These are phyloP conservation scores for Ophiostoma triangulosporum DNA, from an alignment of 2,329 filamentous ascomycete genomes.

Conservation along the genomic window DNA sequence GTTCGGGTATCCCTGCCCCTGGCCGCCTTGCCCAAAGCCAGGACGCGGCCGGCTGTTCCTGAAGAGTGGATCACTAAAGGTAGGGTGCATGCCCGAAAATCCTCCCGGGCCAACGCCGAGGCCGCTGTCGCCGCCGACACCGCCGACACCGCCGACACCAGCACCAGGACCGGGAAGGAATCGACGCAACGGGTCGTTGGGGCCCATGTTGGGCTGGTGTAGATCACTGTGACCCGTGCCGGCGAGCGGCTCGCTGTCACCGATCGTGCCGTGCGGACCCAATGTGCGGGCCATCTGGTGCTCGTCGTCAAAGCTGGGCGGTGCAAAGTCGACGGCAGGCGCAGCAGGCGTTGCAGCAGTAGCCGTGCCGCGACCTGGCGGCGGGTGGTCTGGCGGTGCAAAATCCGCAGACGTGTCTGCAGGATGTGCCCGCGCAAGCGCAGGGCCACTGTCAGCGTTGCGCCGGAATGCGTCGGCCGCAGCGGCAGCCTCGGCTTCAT, in stretches of 20 bases:
- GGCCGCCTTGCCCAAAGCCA: slow-evolving; percentile 23
- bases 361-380: slow-evolving; percentile 16
- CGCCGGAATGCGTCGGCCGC: neutral
- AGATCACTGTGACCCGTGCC: slow-evolving; percentile 77
- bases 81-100: slow-evolving; percentile 82
- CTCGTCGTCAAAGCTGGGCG: slow-evolving; percentile 88
- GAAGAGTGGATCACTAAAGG: slow-evolving; percentile 84
- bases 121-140: slow-evolving; percentile 30
- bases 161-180: slow-evolving; percentile 46
- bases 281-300: slow-evolving; percentile 61
- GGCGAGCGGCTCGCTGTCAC: slow-evolving; percentile 15
- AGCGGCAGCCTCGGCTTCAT: neutral
- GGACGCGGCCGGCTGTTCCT: slow-evolving; percentile 31
- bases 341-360: neutral
- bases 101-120: slow-evolving; percentile 32
- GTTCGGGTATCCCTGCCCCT: slow-evolving; percentile 44
- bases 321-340: slow-evolving; percentile 63
- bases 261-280: neutral
- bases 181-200: slow-evolving; percentile 65
- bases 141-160: slow-evolving; percentile 14
- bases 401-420: neutral
- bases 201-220: slow-evolving; percentile 74
- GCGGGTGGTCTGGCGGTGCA: neutral
- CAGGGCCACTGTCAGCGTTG: neutral
- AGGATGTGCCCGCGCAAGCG: neutral